Percentiles rank a stretch among this genome's conserved stretches.
Conservation (phyloP, 2,329 filamentous ascomycete genomes). For the Phialophora tarda region DNA sequence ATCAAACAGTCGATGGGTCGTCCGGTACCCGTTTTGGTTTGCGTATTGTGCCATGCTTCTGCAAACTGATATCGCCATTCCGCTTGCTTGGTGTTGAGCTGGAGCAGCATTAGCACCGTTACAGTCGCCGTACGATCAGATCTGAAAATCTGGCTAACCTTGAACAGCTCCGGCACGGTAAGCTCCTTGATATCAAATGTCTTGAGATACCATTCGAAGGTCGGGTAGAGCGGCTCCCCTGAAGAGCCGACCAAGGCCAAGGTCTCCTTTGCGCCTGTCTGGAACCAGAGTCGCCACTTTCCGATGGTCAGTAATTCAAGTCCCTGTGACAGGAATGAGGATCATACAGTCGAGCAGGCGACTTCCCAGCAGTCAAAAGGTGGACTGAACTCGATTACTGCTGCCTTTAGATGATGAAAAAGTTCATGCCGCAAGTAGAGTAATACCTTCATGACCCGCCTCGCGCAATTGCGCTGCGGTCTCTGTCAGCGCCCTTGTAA, state of each 20-base stretch:
- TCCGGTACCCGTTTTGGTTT: constrained; percentile 43
- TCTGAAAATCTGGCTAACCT: constrained; percentile 2
- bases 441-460: constrained; percentile 32
- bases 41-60: constrained; percentile 52
- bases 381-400: constrained; percentile 31
- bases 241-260: constrained; percentile 57
- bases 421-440: background rate
- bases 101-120: background rate
- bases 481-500: constrained; percentile 57
- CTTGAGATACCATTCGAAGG: constrained; percentile 64
- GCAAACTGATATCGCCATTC: constrained; percentile 54
- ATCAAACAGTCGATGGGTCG: constrained; percentile 41
- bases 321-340: constrained; percentile 56
- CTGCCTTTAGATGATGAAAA: constrained; percentile 3
- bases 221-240: constrained; percentile 63
- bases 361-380: constrained; percentile 34
- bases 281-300: constrained; percentile 63
- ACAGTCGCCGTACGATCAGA: too few relatives aligned
- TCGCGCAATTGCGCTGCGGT: constrained; percentile 52
- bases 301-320: constrained; percentile 52
- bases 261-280: constrained; percentile 65
- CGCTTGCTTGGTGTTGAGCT: constrained; percentile 46
- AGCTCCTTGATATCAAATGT: constrained; percentile 56
- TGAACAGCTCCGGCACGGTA: constrained; percentile 47
- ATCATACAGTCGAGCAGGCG: constrained; percentile 22